Evolutionary conservation across 1,139 yeast genomes (phyloP).

Genomic region (Pichiaceae sp.): DNA sequence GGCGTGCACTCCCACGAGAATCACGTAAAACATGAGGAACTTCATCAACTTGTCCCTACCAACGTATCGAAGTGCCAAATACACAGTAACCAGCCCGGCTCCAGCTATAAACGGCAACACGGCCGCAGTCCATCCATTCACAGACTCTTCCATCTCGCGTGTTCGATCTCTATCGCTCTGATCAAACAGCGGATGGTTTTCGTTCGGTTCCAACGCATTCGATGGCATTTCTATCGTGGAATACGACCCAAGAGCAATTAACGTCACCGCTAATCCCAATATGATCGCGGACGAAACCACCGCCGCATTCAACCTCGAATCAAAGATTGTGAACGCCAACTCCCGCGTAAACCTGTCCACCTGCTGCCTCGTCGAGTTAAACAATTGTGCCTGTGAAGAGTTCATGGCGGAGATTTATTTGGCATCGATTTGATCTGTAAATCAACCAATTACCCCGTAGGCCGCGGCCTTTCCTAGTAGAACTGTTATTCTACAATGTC

Average conservation of each 20-base stretch:
- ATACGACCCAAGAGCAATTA: slow-evolving; percentile 26
- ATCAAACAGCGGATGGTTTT: slow-evolving; percentile 34
- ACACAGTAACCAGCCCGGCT: slow-evolving; percentile 27
- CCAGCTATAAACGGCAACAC: slow-evolving; percentile 36
- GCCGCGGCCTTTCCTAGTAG: too few relatives aligned
- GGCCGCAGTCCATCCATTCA: slow-evolving; percentile 26
- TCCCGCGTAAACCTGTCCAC: slow-evolving; percentile 7
- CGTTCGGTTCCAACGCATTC: slow-evolving; percentile 34
- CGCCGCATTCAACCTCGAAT: slow-evolving; percentile 6
- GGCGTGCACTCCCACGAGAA: slow-evolving; percentile 24
- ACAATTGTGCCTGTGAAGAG: too few relatives aligned
- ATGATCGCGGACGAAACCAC: neutral
- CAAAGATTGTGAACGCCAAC: slow-evolving; percentile 14
- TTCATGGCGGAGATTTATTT: too few relatives aligned
- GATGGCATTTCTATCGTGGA: slow-evolving; percentile 36
- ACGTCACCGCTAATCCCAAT: neutral
- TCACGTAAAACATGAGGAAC: slow-evolving; percentile 27
- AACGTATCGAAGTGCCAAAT: slow-evolving; percentile 28
- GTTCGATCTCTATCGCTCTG: slow-evolving; percentile 36
- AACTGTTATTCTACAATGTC: too few relatives aligned
- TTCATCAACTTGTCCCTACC: slow-evolving; percentile 23
- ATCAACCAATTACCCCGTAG: too few relatives aligned
- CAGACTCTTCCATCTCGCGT: slow-evolving; percentile 11
- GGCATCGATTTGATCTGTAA: too few relatives aligned
- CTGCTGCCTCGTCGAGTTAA: slow-evolving; percentile 1